phyloP scores from a whole-genome alignment of 805 yeast species.

The Blastobotrys muscicola region DNA sequence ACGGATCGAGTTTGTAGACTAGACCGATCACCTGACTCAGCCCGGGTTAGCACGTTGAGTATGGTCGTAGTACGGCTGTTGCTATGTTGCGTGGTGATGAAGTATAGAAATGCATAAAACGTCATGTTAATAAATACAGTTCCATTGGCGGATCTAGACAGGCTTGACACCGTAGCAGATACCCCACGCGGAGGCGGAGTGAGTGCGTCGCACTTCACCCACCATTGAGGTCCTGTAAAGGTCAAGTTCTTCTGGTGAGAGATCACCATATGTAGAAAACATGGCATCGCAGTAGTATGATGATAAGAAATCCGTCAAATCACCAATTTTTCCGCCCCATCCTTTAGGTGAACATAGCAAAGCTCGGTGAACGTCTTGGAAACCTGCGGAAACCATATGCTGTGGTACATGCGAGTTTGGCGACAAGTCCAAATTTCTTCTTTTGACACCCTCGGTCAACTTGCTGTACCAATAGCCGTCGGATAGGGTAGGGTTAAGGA shows the following conservation, averaged over 20 bases:
- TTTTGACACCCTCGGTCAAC: slow-evolving; percentile 4
- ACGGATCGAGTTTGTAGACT: no score
- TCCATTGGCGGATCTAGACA: no score
- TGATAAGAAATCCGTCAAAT: slow-evolving; percentile 23
- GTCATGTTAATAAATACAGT: no score
- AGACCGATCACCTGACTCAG: no score
- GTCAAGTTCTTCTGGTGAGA: slow-evolving; percentile 15
- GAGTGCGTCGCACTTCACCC: slow-evolving; percentile 5
- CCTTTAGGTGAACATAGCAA: slow-evolving; percentile 22
- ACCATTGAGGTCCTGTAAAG: slow-evolving; percentile 4
- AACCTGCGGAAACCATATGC: slow-evolving; percentile 17
- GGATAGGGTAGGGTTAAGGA: slow-evolving; percentile 14
- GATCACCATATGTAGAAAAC: slow-evolving; percentile 28
- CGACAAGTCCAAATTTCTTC: slow-evolving; percentile 11
- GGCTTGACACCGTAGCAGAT: slow-evolving; percentile 15
- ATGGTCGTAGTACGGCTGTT: background rate
- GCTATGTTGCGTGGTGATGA: background rate
- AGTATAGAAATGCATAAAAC: no score
- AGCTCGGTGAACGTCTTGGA: slow-evolving; percentile 19
- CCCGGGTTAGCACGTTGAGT: background rate
- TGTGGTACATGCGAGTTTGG: slow-evolving; percentile 12
- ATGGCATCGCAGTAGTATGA: slow-evolving; percentile 21
- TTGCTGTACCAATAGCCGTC: slow-evolving; percentile 13
- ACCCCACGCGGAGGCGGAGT: slow-evolving; percentile 5
- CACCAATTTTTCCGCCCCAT: slow-evolving; percentile 27